Base-by-base conservation (phyloP, 2,329 filamentous ascomycete genomes). In the Huntiella bhutanensis region DNA sequence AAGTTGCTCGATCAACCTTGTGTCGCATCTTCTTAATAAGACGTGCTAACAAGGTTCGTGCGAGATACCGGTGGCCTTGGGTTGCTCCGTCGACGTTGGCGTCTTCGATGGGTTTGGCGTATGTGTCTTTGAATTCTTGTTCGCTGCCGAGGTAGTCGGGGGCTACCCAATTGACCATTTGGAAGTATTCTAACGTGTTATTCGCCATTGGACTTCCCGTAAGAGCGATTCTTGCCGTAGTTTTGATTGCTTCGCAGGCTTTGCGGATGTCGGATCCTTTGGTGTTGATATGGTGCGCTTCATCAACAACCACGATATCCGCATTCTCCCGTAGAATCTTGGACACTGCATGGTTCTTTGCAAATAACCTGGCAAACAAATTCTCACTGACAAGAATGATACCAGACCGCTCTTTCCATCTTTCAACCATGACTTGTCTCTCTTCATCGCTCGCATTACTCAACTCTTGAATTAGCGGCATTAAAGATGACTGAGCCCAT, bases 151-250 rank as follows among this genome's bases (percentile, higher is more conserved):
- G 67, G 57, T 83, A 94, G 17, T 74, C 75, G 0, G 82, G 82
- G 1, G 83, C 78, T 43, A 91, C 76, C 84, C 85, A 94, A 52
- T 87, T 73, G 49, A 94, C 80, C 74, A 93, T 83, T n/a, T 77
- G 65, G 56, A 79, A 85, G 56, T 93, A 93, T 54, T 95, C 87
- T 22, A 71, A 65, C 0, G 94, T 75, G 44, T 84, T 82, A 56
- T 94, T 95, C 4, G 82, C 77, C 44, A 95, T 65, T 1, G 87
- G 87, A 0, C 86, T 88, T 1, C 86, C 87, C 1, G 86, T 93
- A 51, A 95, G 66, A 4, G 85, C 87, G 52, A 95, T 82, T 8
- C 86, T 76, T 50, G 70, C 78, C 46, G 65, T 72, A 0, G 85
- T 82, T 50, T 59, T 66, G 56, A 95, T 80, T 8, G 64, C 59